Percentiles rank a stretch among this genome's conserved stretches.
These are phyloP conservation scores for Fusarium dlaminii DNA, from an alignment of 2,329 filamentous ascomycete species.

Conservation along the genomic window DNA sequence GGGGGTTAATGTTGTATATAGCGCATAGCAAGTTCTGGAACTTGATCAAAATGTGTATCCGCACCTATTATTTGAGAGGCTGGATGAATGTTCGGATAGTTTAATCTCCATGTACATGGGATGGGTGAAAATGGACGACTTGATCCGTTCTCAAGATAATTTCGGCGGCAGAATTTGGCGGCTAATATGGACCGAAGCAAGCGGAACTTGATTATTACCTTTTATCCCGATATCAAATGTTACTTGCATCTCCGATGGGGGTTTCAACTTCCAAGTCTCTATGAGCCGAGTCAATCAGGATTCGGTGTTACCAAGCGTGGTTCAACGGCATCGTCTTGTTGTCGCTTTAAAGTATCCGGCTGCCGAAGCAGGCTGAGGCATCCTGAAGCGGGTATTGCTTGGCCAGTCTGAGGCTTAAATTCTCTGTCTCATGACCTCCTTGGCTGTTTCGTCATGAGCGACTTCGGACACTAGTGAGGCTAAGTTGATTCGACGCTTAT, in stretches of 20 bases:
- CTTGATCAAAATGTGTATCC: constrained; percentile 16
- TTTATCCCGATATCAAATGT: constrained; percentile 1
- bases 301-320: background rate
- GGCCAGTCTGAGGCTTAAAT: background rate
- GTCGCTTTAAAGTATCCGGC: background rate
- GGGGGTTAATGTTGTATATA: constrained; percentile 24
- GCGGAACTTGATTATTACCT: constrained; percentile 12
- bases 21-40: constrained; percentile 29
- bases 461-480: constrained; percentile 39
- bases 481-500: constrained; percentile 34
- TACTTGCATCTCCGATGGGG: constrained; percentile 6
- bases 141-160: constrained; percentile 17
- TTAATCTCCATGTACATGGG: constrained; percentile 18
- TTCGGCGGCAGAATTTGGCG: constrained; percentile 27
- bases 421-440: constrained; percentile 6
- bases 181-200: constrained; percentile 20
- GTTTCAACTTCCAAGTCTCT: background rate
- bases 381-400: constrained; percentile 13
- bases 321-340: background rate
- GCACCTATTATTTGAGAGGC: background rate
- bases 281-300: constrained; percentile 21
- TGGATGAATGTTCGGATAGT: constrained; percentile 11
- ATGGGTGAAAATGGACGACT: constrained; percentile 13
- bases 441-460: constrained; percentile 34
- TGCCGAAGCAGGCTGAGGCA: background rate